Evolutionary conservation across 1,284 basidiomycete species (phyloP).

Genomic region (Cystobasidium pallidum): DNA sequence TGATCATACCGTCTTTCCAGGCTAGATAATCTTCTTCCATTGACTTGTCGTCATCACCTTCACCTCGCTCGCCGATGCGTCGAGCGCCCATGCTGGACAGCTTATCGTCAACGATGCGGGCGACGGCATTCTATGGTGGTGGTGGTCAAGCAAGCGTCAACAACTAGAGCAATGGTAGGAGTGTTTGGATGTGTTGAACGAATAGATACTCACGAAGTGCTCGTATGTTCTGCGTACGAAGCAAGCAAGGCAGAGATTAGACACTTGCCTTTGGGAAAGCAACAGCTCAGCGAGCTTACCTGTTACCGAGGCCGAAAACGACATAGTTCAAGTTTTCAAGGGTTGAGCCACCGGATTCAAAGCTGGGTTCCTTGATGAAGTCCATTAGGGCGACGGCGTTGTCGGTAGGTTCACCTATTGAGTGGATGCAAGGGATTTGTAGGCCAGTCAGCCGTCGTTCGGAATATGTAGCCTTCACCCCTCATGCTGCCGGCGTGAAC

Average conservation of each 20-base stretch:
- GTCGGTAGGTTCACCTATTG: constrained; percentile 79
- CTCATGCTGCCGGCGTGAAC: neutral
- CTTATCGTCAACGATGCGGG: constrained; percentile 74
- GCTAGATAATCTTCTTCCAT: constrained; percentile 99
- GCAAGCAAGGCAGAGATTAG: neutral
- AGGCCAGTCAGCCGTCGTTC: too few species aligned
- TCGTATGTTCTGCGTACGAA: constrained; percentile 61
- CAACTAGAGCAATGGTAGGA: too few species aligned
- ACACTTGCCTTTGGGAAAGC: too few species aligned
- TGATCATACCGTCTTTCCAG: constrained; percentile 98
- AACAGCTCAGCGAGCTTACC: constrained; percentile 53
- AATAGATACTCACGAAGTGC: constrained; percentile 67
- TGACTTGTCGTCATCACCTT: constrained; percentile 98
- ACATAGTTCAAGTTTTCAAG: constrained; percentile 92
- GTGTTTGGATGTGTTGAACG: too few species aligned
- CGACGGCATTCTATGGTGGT: constrained; percentile 68
- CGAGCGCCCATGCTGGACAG: constrained; percentile 79
- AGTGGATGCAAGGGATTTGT: neutral
- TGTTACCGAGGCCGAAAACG: constrained; percentile 91
- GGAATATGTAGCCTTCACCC: neutral
- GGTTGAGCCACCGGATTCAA: constrained; percentile 74
- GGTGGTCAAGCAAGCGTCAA: too few species aligned
- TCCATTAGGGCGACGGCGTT: constrained; percentile 96
- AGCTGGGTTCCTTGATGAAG: constrained; percentile 81
- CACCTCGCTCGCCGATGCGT: constrained; percentile 86